Evolutionary conservation across 148 eudicot species (phyloP), one percentile per base, ranked within the genome.

Genomic region (Salicornia ramosissima): DNA sequence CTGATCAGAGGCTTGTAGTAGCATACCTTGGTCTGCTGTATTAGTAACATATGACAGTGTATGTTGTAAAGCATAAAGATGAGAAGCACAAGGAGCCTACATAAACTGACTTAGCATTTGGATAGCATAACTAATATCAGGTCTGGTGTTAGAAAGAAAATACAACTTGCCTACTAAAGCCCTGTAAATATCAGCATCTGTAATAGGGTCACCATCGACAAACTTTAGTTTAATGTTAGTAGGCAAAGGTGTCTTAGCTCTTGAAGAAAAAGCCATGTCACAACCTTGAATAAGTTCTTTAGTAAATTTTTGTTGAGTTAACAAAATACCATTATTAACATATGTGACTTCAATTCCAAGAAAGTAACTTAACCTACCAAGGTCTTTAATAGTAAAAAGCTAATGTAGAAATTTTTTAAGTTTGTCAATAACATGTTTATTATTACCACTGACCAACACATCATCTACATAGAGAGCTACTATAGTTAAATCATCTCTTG

Each of bases 391-490:
- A 1, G 46, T 49, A 57, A 69, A 69, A 0, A n/a, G 6, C 1
- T 0, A 0, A 42, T 43, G 16, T 22, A 55, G 6, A 0, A 39
- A 24, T 0, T 5, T 3, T n/a, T 54, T 69, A 0, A 69, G 11
- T 30, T 0, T 1, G 14, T 0, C 0, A 57, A 56, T 25, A 2
- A 10, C 51, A 24, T 1, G 9, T 4, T 0, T 1, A 18, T 69
- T 24, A 10, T 21, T n/a, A 1, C 73, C 40, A 22, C 51, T 57
- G 15, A 69, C 2, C 1, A 69, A 5, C 12, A 69, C 42, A 31
- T 69, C 64, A 22, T 68, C 71, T 0, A 68, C 62, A 36, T 68
- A 68, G 0, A 68, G n/a, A n/a, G 14, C 30, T 1, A 69, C 13
- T 1, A 55, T 4, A 6, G 73, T 69, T 19, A 51, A 12, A 14